Base-by-base conservation (phyloP, 78 protist genomes). In the Guillardia theta region DNA sequence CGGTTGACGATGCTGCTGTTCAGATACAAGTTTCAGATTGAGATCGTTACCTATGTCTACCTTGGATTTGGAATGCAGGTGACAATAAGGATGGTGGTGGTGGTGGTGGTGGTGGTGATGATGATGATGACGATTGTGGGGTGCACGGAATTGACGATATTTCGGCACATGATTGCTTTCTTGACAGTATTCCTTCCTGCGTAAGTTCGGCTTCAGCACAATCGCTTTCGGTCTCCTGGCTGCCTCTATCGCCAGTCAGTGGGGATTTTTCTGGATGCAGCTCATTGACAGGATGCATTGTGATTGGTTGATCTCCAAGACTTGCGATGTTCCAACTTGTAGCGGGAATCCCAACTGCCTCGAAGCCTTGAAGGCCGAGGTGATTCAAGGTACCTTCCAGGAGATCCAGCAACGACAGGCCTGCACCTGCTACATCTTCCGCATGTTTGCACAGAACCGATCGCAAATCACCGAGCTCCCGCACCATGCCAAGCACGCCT, bases 211-310 rank as follows among this genome's bases (percentile, higher is more conserved):
- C 45, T 78, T 27, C 90, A 24, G 43, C 6, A 78, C 90, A 18
- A 19, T 78, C 45, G 90, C 50, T 36, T 78, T 78, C 48, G 90
- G 90, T 36, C 90, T 78, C 50, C 18, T 78, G 43, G 45, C 43
- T 6, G 90, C 90, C 90, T 78, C 90, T 30, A 78, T 43, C 33
- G 90, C 90, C 90, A 43, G 50, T 36, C 90, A 78, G 70, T 58
- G 70, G 70, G 70, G 70, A 1, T 27, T 58, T 24, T 24, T 58
- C 1, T 58, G 70, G 2, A 24, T 1, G 70, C 70, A 58, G 70
- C 87, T 70, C 87, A 15, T 70, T 43, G 87, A 70, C 87, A 1
- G 41, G 27, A 70, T 24, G 87, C 87, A 70, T 33, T 70, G 87
- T 43, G 47, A 36, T 19, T 53, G 64, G 64, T 19, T 53, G 33